Conservation (phyloP, 2,329 filamentous ascomycete genomes). For the Tolypocladium inflatum region DNA sequence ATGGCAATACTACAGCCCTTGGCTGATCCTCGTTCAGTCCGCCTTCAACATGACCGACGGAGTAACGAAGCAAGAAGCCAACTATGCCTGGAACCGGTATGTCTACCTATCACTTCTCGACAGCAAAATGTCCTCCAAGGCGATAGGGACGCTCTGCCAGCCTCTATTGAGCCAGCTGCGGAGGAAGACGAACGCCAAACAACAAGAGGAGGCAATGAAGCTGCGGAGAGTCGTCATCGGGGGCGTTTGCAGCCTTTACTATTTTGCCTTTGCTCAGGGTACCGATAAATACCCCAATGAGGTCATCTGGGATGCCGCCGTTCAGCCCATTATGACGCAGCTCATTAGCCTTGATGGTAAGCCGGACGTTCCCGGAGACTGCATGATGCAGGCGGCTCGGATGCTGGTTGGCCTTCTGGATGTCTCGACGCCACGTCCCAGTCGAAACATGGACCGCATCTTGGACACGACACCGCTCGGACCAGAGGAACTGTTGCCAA, state of each 20-base stretch:
- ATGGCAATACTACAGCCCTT: constrained; percentile 67
- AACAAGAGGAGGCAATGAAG: constrained; percentile 37
- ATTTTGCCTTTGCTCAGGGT: constrained; percentile 71
- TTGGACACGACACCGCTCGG: constrained; percentile 47
- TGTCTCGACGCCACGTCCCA: constrained; percentile 40
- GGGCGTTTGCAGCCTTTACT: constrained; percentile 71
- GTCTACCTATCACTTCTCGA: constrained; percentile 64
- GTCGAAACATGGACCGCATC: constrained; percentile 70
- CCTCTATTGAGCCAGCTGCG: constrained; percentile 62
- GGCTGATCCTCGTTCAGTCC: constrained; percentile 69
- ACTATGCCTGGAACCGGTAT: constrained; percentile 78
- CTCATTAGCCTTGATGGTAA: constrained; percentile 34
- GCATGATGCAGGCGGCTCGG: constrained; percentile 48
- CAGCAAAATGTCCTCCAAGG: constrained; percentile 38
- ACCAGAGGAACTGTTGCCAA: constrained; percentile 67
- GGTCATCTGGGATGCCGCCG: constrained; percentile 67
- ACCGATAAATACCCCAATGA: constrained; percentile 59
- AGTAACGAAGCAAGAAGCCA: constrained; percentile 64
- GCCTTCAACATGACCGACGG: constrained; percentile 76
- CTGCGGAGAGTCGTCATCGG: constrained; percentile 50
- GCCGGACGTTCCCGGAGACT: constrained; percentile 34
- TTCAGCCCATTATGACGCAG: constrained; percentile 53
- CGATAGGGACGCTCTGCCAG: constrained; percentile 42
- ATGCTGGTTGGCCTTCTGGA: constrained; percentile 67
- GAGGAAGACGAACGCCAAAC: constrained; percentile 49